Base-by-base conservation (phyloP, 768 basidiomycete genomes). In the Suillus weaverae region DNA sequence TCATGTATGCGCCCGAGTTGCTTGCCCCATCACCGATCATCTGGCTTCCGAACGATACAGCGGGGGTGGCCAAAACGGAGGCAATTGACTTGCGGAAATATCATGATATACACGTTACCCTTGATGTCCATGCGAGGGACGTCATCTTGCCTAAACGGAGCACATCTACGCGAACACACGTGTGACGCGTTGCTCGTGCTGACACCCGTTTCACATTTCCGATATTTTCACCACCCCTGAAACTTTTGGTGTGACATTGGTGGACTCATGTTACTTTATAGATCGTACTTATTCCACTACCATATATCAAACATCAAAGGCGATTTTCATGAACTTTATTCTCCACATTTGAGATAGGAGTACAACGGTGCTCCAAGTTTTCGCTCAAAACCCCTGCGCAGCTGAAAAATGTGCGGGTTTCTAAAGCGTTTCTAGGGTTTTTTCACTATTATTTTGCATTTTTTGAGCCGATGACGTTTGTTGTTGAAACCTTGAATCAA, bases 1-100 rank as follows among this genome's bases (percentile, higher is more conserved):
- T 94, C 62, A 78, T 95, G 44, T 95, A 94, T 71, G 90, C 92
- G 5, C 90, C 92, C 2, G 92, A 92, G 74, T 81, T 94, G 46
- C 83, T 91, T 67, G 90, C 90, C 14, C 90, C 91, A 20, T 79
- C 84, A 22, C 92, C 91, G 1, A 86, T 90, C 65, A 90, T 95
- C 60, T 94, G 92, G 92, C 80, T 94, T n/a, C 90, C 90, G 1
- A 89, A 90, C 73, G 92, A 93, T 73, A 82, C 82, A 13, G 86
- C 88, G 18, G 89, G 89, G 30, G 86, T 92, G 18, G 90, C 89
- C 9, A 82, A 84, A 44, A 86, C 89, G 6, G 92, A 94, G 74
- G 91, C 91, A 35, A 80, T 84, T 56, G 92, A 95, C 75, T 78
- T 94, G 70, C 84, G 87, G 71, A 86, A 85, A 69, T 91, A 90